A percentile compares a stretch with the other conserved stretches of the same genome.
These are phyloP conservation scores for Gloeophyllum trabeum DNA, from an alignment of 768 basidiomycete genomes.

Conservation along the genomic window DNA sequence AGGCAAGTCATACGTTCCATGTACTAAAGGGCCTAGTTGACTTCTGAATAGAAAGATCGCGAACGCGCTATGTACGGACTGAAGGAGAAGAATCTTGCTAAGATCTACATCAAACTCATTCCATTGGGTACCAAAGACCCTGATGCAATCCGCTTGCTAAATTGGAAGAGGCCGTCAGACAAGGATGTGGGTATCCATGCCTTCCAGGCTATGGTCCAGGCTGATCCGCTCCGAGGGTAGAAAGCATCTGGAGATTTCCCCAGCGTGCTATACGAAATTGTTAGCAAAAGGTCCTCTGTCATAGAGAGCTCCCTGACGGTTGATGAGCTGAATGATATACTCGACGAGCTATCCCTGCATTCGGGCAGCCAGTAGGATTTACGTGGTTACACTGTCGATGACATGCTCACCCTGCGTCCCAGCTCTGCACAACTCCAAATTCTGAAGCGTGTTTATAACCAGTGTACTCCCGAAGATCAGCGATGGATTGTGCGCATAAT, in stretches of 20 bases:
- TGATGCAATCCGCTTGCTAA: constrained; percentile 70
- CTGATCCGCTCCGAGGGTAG: constrained; percentile 20
- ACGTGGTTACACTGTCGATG: neutral
- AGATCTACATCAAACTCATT: constrained; percentile 84
- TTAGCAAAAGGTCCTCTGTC: constrained; percentile 74
- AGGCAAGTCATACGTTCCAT: constrained; percentile 31
- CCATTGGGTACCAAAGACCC: constrained; percentile 71
- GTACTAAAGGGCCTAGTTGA: neutral
- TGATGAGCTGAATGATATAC: constrained; percentile 71
- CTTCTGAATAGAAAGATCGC: constrained; percentile 66
- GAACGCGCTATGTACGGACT: constrained; percentile 88
- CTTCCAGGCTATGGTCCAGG: no score
- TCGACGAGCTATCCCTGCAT: constrained; percentile 67
- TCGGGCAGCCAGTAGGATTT: constrained; percentile 62
- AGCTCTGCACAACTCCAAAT: constrained; percentile 72
- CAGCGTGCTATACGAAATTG: constrained; percentile 75
- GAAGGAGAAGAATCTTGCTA: constrained; percentile 92
- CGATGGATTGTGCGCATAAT: constrained; percentile 96
- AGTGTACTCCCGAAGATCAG: constrained; percentile 79
- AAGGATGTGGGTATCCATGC: constrained; percentile 38
- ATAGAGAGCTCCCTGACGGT: constrained; percentile 66
- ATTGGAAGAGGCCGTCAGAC: constrained; percentile 84
- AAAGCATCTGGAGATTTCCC: constrained; percentile 81
- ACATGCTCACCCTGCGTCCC: constrained; percentile 8
- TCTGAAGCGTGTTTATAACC: constrained; percentile 67